phyloP scores from a whole-genome alignment of 768 basidiomycete species.

The Leccinum aurantiacum region DNA sequence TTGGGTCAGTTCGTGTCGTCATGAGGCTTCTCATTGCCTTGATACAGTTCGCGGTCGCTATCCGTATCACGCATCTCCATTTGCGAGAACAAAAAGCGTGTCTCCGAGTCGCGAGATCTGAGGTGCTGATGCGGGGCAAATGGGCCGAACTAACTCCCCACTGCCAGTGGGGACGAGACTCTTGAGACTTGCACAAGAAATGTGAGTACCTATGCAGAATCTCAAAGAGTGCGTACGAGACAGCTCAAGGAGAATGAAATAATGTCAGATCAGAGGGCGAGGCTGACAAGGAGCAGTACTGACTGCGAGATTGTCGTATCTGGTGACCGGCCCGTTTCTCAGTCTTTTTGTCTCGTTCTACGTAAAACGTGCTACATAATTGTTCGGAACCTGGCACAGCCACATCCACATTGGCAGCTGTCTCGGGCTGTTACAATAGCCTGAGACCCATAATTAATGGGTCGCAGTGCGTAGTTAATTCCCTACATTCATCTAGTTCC shows the following conservation, averaged over 20 bases:
- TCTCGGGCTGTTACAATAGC: background rate
- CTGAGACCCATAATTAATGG: background rate
- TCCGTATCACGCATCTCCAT: slow-evolving; percentile 8
- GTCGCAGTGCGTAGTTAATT: background rate
- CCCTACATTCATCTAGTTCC: too few relatives aligned
- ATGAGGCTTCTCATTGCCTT: background rate
- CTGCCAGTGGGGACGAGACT: background rate
- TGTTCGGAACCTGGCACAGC: slow-evolving; percentile 18
- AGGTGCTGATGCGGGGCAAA: background rate
- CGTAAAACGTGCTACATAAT: slow-evolving; percentile 10
- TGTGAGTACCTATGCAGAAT: background rate
- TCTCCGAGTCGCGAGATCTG: background rate
- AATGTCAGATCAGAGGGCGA: background rate
- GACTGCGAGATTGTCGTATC: background rate
- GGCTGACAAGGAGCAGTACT: background rate
- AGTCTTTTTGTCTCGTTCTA: slow-evolving; percentile 19
- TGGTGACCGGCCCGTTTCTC: background rate
- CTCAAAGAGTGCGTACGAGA: background rate
- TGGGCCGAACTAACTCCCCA: background rate
- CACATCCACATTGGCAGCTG: slow-evolving; percentile 21
- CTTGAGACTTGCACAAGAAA: background rate
- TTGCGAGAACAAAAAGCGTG: slow-evolving; percentile 23
- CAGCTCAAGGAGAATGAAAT: background rate
- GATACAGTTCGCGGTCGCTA: slow-evolving; percentile 9
- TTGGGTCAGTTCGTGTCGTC: background rate